A percentile compares a stretch with the other conserved stretches of the same genome.
These are phyloP conservation scores for Colletotrichum melonis DNA, from an alignment of 2,329 filamentous ascomycete genomes.

Conservation along the genomic window DNA sequence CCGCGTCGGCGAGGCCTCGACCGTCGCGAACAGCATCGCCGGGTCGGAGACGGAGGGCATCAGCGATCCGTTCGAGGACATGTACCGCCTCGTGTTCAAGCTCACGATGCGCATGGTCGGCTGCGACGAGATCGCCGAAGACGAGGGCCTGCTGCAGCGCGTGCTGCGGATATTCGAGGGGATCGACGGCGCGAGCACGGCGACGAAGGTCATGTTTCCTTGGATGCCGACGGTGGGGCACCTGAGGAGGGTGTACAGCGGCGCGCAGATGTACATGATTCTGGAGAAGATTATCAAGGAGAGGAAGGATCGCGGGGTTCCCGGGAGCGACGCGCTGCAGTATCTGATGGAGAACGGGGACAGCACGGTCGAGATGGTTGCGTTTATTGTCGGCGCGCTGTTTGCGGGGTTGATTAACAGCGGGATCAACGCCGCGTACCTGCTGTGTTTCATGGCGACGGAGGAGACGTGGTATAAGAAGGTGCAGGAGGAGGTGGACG, in stretches of 20 bases:
- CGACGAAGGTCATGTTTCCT: slow-evolving; percentile 62
- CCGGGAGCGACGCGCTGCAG: slow-evolving; percentile 63
- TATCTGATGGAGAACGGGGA: slow-evolving; percentile 63
- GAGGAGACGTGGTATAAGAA: slow-evolving; percentile 58
- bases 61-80: slow-evolving; percentile 64
- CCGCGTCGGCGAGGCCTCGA: slow-evolving; percentile 29
- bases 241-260: slow-evolving; percentile 55
- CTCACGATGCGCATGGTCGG: slow-evolving; percentile 69
- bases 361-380: slow-evolving; percentile 54
- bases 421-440: slow-evolving; percentile 65
- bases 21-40: too few species aligned
- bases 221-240: slow-evolving; percentile 59
- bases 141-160: slow-evolving; percentile 52
- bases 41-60: slow-evolving; percentile 38
- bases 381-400: slow-evolving; percentile 63
- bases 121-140: slow-evolving; percentile 62
- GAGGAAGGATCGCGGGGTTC: slow-evolving; percentile 52
- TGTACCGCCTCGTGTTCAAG: slow-evolving; percentile 64
- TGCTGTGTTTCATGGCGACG: slow-evolving; percentile 61
- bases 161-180: slow-evolving; percentile 57
- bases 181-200: slow-evolving; percentile 56
- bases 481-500: slow-evolving; percentile 59
- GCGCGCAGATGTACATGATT: slow-evolving; percentile 59
- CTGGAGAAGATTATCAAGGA: slow-evolving; percentile 60
- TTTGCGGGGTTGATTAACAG: slow-evolving; percentile 69